phyloP scores from a whole-genome alignment of 2,329 filamentous ascomycete genomes.

The Purpureocillium lavendulum region DNA sequence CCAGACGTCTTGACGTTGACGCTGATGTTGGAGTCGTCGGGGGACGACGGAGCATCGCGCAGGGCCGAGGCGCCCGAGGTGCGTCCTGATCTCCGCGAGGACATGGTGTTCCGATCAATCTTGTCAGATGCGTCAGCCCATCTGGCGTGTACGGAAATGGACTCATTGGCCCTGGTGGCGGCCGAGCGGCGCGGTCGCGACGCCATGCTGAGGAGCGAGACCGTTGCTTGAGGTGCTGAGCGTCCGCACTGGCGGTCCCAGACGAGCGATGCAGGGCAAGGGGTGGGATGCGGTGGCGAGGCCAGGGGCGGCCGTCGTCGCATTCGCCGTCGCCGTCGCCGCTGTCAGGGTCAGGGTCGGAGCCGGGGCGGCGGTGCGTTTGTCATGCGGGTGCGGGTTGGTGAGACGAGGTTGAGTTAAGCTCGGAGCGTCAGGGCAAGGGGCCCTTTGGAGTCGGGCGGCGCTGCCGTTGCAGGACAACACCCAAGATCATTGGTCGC shows the following conservation, averaged over 20 bases:
- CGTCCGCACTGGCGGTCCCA: no score
- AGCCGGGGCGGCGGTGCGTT: no score
- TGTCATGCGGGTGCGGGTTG: neutral
- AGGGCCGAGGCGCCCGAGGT: constrained; percentile 31
- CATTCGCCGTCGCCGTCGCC: no score
- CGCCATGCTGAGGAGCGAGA: constrained; percentile 26
- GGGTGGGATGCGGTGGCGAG: no score
- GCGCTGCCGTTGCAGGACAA: constrained; percentile 1
- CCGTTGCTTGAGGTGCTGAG: no score
- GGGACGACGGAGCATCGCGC: constrained; percentile 37
- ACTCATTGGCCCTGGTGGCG: constrained; percentile 32
- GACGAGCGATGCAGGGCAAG: no score
- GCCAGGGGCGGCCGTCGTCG: no score
- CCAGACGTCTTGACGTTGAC: constrained; percentile 44
- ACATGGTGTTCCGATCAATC: constrained; percentile 34
- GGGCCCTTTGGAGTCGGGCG: neutral
- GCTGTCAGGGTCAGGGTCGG: no score
- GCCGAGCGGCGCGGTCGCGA: constrained; percentile 38
- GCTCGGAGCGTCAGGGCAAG: constrained; percentile 1
- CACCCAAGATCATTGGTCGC: constrained; percentile 2
- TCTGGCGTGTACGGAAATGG: constrained; percentile 32
- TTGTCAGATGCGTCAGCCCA: constrained; percentile 31
- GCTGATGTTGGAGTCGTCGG: constrained; percentile 35
- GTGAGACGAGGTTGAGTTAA: constrained; percentile 4
- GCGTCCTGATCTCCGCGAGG: constrained; percentile 43